Conservation (phyloP, 495 filamentous ascomycete species). For the Hypoxylon crocopeplum region DNA sequence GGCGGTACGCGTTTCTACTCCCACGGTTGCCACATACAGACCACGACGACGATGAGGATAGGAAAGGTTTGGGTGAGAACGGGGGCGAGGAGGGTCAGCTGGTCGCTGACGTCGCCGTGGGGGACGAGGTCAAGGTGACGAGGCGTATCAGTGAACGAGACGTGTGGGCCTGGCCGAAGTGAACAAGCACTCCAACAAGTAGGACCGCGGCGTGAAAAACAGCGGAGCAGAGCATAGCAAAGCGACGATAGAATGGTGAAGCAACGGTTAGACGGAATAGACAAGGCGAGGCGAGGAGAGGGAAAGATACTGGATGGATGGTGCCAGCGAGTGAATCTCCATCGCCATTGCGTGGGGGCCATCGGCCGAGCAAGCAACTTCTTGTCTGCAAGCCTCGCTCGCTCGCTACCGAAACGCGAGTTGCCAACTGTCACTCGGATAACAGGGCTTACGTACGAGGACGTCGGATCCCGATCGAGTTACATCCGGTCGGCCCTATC, state of each 20-base stretch:
- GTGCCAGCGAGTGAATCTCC: constrained; percentile 28
- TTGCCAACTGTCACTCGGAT: constrained; percentile 25
- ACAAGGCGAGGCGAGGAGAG: background rate
- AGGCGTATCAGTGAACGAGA: constrained; percentile 65
- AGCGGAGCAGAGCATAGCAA: too few relatives aligned
- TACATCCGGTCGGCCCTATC: constrained; percentile 30
- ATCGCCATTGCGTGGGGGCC: too few relatives aligned
- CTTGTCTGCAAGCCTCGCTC: too few relatives aligned
- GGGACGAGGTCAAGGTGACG: constrained; percentile 72
- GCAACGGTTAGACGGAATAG: background rate
- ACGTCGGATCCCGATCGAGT: constrained; percentile 28
- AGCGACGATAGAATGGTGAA: background rate
- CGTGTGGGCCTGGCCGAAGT: constrained; percentile 54
- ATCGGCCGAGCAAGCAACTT: too few relatives aligned
- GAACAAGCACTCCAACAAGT: constrained; percentile 9
- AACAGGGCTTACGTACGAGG: constrained; percentile 24
- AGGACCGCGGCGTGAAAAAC: background rate
- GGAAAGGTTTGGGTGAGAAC: background rate
- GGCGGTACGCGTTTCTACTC: constrained; percentile 75
- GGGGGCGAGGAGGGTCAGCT: constrained; percentile 17
- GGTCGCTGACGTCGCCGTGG: constrained; percentile 60
- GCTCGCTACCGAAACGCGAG: constrained; percentile 8
- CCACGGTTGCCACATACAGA: background rate
- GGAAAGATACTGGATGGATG: background rate
- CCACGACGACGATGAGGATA: background rate